phyloP scores from a whole-genome alignment of 1,284 basidiomycete species.

The Malassezia psittaci region DNA sequence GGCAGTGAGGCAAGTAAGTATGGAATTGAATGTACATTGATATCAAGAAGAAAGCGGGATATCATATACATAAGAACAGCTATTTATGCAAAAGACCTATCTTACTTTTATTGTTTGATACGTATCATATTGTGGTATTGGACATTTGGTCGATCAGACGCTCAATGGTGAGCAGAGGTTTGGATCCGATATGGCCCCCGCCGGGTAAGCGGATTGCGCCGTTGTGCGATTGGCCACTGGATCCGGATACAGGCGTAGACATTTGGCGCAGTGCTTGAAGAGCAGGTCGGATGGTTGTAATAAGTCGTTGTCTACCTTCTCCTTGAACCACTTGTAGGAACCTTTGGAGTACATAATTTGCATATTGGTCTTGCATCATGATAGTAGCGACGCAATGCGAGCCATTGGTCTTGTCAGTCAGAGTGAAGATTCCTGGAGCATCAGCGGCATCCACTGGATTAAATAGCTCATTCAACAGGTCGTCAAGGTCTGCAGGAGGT shows the following conservation, averaged over 20 bases:
- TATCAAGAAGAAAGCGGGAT: background rate
- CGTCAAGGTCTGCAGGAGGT: slow-evolving; percentile 57
- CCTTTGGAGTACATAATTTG: slow-evolving; percentile 52
- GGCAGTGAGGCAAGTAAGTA: too few relatives aligned
- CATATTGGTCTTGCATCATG: slow-evolving; percentile 86
- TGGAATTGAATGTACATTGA: too few relatives aligned
- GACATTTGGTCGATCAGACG: slow-evolving; percentile 22
- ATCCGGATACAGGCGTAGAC: background rate
- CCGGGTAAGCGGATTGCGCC: slow-evolving; percentile 13
- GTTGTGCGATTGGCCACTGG: background rate
- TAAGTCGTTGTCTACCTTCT: slow-evolving; percentile 22
- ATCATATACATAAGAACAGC: background rate
- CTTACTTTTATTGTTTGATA: too few relatives aligned
- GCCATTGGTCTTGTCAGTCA: background rate
- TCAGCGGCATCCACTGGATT: slow-evolving; percentile 39
- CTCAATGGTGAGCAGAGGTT: slow-evolving; percentile 32
- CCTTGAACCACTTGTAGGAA: slow-evolving; percentile 35
- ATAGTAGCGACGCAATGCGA: slow-evolving; percentile 23
- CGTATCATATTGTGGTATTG: background rate
- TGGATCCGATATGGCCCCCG: slow-evolving; percentile 17
- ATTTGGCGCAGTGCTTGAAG: slow-evolving; percentile 20
- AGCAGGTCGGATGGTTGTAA: slow-evolving; percentile 20
- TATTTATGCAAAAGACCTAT: too few relatives aligned
- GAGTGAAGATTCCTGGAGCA: background rate
- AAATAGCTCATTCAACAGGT: slow-evolving; percentile 72